Percentiles rank a stretch among this genome's conserved stretches.
Evolutionary conservation across 768 basidiomycete genomes (phyloP).

Genomic region (Wakefieldia striispora): DNA sequence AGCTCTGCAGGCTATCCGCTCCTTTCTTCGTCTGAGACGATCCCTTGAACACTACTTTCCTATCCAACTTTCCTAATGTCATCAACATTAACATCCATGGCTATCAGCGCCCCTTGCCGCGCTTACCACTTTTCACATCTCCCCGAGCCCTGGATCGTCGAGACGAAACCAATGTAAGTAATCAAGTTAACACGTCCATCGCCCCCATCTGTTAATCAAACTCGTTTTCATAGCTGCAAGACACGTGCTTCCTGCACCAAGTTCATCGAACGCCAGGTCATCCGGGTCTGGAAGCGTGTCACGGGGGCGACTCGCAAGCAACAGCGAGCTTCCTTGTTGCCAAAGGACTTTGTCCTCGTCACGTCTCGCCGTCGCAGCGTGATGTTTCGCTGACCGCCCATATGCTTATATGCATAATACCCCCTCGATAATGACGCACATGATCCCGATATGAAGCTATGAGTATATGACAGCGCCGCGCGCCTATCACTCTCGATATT

Average conservation of each 20-base stretch:
- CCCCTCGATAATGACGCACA: constrained; percentile 3
- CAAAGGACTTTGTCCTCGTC: constrained; percentile 62
- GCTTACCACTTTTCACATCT: constrained; percentile 11
- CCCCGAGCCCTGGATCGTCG: constrained; percentile 27
- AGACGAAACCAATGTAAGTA: constrained; percentile 25
- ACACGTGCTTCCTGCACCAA: constrained; percentile 39
- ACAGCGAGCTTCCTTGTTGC: constrained; percentile 51
- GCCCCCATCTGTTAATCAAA: not conserved
- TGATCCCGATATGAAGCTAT: constrained; percentile 11
- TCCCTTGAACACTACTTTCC: not conserved
- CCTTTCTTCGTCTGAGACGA: constrained; percentile 30
- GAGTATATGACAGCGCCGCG: constrained; percentile 12
- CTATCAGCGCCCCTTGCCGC: constrained; percentile 8
- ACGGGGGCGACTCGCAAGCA: constrained; percentile 51
- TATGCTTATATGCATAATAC: not conserved
- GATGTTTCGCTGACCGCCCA: constrained; percentile 31
- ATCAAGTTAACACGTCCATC: not conserved
- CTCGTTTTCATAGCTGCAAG: constrained; percentile 15
- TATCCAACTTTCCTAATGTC: constrained; percentile 2
- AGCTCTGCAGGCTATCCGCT: constrained; percentile 23
- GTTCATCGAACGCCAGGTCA: constrained; percentile 54
- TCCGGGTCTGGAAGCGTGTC: constrained; percentile 61
- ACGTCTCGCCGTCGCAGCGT: constrained; percentile 54
- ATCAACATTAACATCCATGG: constrained; percentile 4
- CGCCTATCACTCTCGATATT: constrained; percentile 5